These are phyloP conservation scores for Trichosanthes cucumerina DNA, from an alignment of 306 rosid species.

Conservation along the genomic window DNA sequence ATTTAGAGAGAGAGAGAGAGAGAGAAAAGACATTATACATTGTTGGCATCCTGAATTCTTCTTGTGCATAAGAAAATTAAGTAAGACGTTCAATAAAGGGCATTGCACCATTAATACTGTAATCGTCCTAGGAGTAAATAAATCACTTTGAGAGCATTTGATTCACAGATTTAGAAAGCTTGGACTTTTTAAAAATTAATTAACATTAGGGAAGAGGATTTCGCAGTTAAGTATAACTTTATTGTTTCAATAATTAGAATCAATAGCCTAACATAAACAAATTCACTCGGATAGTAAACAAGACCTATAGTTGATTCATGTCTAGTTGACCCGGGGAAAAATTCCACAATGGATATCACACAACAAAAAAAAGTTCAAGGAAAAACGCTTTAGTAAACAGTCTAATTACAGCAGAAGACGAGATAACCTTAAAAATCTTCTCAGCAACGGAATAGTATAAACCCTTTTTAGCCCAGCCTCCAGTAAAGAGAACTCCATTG, in stretches of 20 bases:
- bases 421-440: constrained; percentile 52
- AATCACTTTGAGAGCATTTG: neutral
- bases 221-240: neutral
- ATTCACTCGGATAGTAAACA: neutral
- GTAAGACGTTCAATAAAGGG: neutral
- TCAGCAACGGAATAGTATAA: constrained; percentile 42
- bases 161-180: neutral
- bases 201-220: neutral
- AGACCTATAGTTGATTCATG: neutral
- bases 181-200: neutral
- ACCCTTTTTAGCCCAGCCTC: constrained; percentile 75
- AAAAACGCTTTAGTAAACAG: neutral
- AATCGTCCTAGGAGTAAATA: neutral
- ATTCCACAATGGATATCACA: neutral
- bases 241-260: neutral
- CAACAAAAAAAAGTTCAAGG: neutral
- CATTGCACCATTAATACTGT: neutral
- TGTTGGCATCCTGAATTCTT: neutral
- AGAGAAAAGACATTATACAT: neutral
- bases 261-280: neutral
- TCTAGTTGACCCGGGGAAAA: neutral
- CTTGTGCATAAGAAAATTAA: neutral
- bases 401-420: neutral
- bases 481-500: constrained; percentile 88
- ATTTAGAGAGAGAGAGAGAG: neutral